Evolutionary conservation across 1,284 basidiomycete genomes (phyloP).

Genomic region (Chalciporus sp.): DNA sequence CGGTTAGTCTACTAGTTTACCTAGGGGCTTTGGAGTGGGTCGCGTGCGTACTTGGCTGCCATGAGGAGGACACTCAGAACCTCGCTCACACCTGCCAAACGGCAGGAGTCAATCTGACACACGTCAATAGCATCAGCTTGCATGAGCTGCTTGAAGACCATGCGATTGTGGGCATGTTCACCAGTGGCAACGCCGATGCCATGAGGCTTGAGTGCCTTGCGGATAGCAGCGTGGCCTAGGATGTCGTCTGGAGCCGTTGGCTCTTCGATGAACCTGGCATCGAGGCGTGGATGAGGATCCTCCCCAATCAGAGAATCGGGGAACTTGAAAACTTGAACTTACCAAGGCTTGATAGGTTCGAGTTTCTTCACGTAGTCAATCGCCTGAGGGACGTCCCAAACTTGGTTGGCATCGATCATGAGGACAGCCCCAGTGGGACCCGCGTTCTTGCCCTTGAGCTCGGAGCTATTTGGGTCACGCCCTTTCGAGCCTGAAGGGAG

Average conservation of each 20-base stretch:
- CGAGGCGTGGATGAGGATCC: not conserved
- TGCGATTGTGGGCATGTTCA: constrained; percentile 94
- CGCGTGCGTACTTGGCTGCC: constrained; percentile 75
- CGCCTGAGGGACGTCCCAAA: constrained; percentile 94
- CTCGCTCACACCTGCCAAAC: constrained; percentile 92
- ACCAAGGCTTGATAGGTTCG: constrained; percentile 89
- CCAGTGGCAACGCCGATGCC: constrained; percentile 95
- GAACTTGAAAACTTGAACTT: constrained; percentile 14
- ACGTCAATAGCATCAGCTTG: constrained; percentile 89
- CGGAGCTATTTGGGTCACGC: constrained; percentile 67
- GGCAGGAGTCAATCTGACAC: constrained; percentile 95
- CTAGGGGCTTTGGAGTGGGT: not conserved
- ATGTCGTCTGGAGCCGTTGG: constrained; percentile 93
- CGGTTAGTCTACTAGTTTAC: constrained; percentile 4
- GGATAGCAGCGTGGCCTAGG: constrained; percentile 82
- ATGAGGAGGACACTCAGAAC: constrained; percentile 92
- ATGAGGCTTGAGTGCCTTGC: constrained; percentile 77
- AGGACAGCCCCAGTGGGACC: constrained; percentile 91
- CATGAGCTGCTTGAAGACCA: constrained; percentile 96
- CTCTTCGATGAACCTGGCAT: constrained; percentile 89
- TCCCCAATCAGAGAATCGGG: not conserved
- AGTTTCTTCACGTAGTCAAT: constrained; percentile 89
- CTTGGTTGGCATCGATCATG: constrained; percentile 98
- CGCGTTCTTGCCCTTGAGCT: constrained; percentile 84
- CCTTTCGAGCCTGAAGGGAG: constrained; percentile 57